Conservation (phyloP, 1,284 basidiomycete species). For the Boletellus deceptivus region DNA sequence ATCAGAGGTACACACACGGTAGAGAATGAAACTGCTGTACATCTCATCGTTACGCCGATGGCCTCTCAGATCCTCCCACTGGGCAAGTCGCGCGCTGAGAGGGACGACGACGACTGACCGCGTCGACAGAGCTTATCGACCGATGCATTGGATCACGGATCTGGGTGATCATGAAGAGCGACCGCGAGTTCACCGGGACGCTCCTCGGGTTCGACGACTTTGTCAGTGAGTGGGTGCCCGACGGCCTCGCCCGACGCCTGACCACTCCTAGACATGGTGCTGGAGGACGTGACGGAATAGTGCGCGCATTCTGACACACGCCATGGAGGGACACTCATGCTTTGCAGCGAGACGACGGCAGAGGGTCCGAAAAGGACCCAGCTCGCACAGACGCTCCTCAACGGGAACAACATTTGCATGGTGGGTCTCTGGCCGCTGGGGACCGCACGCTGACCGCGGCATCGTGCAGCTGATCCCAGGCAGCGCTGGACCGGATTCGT, state of each 20-base stretch:
- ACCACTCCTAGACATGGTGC: constrained; percentile 81
- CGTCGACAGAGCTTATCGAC: constrained; percentile 79
- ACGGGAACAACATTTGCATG: constrained; percentile 99
- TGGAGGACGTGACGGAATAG: constrained; percentile 98
- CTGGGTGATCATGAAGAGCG: constrained; percentile 96
- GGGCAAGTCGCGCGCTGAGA: constrained; percentile 26
- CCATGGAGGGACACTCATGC: constrained; percentile 11
- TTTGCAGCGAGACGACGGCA: constrained; percentile 76
- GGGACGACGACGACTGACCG: neutral
- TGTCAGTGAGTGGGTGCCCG: constrained; percentile 79
- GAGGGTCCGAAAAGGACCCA: constrained; percentile 82
- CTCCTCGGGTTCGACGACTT: constrained; percentile 98
- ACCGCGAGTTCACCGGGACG: constrained; percentile 95
- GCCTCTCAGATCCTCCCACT: constrained; percentile 66
- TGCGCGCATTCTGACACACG: constrained; percentile 38
- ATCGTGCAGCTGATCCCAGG: constrained; percentile 67
- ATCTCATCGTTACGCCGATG: constrained; percentile 36
- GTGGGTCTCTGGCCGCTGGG: constrained; percentile 43
- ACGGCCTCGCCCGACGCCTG: neutral
- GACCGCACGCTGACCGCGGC: constrained; percentile 6
- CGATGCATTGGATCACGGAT: constrained; percentile 92
- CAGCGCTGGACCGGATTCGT: constrained; percentile 66
- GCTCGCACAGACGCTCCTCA: constrained; percentile 88
- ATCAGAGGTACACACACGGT: no score
- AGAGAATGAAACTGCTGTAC: no score